Base-by-base conservation (phyloP, 108 stramenopile genomes). In the Fragilaria crotonensis region DNA sequence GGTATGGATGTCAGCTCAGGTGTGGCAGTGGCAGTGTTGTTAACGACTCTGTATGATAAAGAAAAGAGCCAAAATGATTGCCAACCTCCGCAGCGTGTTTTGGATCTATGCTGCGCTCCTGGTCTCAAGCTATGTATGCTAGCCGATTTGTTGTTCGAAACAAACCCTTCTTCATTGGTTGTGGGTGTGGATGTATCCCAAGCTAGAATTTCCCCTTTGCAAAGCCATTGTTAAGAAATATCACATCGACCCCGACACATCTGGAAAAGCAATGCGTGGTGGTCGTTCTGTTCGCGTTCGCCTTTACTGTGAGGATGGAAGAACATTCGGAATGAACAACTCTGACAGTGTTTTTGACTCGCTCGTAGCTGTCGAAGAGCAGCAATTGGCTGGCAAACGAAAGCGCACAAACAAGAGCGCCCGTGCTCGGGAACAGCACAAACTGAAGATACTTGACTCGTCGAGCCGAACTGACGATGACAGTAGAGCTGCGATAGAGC, bases 1-100 rank as follows among this genome's bases (percentile, higher is more conserved):
- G 94, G 91, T 9, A 93, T 93, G 82, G 94, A 95, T 73, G 79
- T 89, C 5, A 86, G 83, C 26, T 89, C 86, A 25, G 94, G 94
- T 17, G 85, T 87, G 28, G 91, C 87, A 9, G 88, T 90, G 1
- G 82, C 79, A 1, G 91, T 75, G 0, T 75, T 95, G 46, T 57
- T 87, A 51, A 60, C 64, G 25, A 64, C 71, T 49, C 22, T 52
- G 33, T 70, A 76, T 50, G 79, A 78, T 54, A 57, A 66, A 63
- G 46, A 27, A 2, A 47, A 54, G 19, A 25, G 29, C 2, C 32
- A 55, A 23, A 30, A 30, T 19, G 18, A 28, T 26, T n/a, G 14
- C 29, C 55, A 21, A 7, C 25, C 4, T 30, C 9, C 21, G 14
- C 52, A 46, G 27, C 72, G 87, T 14, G 74, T 94, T 3, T 64